Evolutionary conservation across 805 yeast genomes (phyloP), one percentile per base, ranked within the genome.

Genomic region (Teunomyces aglyptinius): DNA sequence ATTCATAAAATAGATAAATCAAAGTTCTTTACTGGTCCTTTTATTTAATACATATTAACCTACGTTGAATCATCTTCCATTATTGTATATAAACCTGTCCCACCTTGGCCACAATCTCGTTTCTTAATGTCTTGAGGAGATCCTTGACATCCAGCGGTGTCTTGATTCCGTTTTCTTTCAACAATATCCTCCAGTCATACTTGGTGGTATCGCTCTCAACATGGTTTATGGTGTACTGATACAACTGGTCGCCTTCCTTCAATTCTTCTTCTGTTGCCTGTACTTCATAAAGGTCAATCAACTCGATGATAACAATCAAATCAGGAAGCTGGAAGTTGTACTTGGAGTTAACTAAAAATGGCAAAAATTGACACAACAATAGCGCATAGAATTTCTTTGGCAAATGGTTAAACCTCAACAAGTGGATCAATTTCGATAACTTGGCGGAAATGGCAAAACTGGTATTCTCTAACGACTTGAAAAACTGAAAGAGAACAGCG

Each of bases 401-500:
- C 49, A 73, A 54, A 52, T 66, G 67, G 38, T 58, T 64, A 55
- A 71, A 71, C 45, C 68, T 64, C 44, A 73, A 54, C 45, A 83
- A 57, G 54, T 81, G 83, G 39, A 70, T 70, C 57, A 83, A 75
- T 16, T 67, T 67, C 20, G 85, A 59, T 11, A 82, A 60, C 33
- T 67, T 62, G 11, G 68, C 51, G 36, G 73, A 54, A 5, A 73
- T 59, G 4, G 50, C 36, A 35, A 55, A 53, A 22, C 47, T 38
- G 8, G 42, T 13, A 7, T 44, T 33, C 24, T 47, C 50, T 8
- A 68, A 43, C 1, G 65, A 59, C 13, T 65, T 63, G 58, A 76
- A 75, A 54, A 78, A 81, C 49, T 76, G 76, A 48, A 71, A 70
- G 19, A 86, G 67, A 0, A 84, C 78, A 1, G 85, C 89, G 59